Conservation (phyloP, 1,284 basidiomycete species). For the Meira nashicola region DNA sequence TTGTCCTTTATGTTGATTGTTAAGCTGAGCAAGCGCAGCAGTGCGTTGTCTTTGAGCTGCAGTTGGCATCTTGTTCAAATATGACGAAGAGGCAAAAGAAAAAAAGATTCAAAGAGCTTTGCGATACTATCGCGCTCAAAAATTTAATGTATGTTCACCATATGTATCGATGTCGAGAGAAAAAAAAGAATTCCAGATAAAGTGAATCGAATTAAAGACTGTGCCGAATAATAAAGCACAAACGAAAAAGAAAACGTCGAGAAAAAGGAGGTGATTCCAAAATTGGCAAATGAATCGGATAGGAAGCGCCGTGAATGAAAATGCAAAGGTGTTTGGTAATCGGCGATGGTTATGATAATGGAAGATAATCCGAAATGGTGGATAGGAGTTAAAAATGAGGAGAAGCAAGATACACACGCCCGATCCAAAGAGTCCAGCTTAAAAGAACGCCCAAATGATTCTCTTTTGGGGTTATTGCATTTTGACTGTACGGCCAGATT, state of each 20-base stretch:
- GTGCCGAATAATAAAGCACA: too few relatives aligned
- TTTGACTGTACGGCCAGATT: too few relatives aligned
- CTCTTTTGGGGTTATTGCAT: too few relatives aligned
- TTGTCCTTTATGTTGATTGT: neutral
- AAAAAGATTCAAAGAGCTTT: constrained; percentile 3
- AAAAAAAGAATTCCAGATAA: neutral
- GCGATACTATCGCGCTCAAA: neutral
- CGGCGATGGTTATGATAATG: neutral
- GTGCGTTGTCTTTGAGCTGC: constrained; percentile 7
- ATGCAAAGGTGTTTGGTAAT: neutral
- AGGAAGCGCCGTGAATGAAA: neutral
- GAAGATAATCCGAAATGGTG: neutral
- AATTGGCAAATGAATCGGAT: too few relatives aligned
- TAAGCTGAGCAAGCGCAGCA: neutral
- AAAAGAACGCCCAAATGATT: too few relatives aligned
- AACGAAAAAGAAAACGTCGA: too few relatives aligned
- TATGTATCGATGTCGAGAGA: too few relatives aligned
- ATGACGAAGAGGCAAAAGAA: neutral
- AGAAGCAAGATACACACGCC: neutral
- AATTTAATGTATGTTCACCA: too few relatives aligned
- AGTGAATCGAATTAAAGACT: neutral
- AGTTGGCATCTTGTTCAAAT: constrained; percentile 6
- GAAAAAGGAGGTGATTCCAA: too few relatives aligned
- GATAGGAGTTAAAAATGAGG: neutral
- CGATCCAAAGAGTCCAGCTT: neutral